A percentile compares a stretch with the other conserved stretches of the same genome.
Conservation (phyloP, 352 stramenopile genomes). For the Globisporangium middletonii region DNA sequence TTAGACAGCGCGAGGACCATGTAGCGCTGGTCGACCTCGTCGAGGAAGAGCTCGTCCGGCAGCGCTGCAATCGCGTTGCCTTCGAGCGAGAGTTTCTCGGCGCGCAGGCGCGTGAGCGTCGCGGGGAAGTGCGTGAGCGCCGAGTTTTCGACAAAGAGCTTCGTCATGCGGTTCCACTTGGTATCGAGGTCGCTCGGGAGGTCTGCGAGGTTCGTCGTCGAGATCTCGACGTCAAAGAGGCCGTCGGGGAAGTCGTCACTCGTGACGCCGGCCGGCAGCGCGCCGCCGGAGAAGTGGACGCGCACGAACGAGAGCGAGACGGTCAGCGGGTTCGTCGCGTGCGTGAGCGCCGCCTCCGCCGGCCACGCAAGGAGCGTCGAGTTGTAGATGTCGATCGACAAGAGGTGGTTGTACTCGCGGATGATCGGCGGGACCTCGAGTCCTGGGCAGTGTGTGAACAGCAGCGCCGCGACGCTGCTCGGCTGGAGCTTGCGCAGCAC, state of each 20-base stretch:
- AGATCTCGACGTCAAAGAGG: conserved; percentile 26
- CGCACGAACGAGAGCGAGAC: conserved; percentile 24
- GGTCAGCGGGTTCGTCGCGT: conserved; percentile 30
- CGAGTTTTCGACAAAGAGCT: conserved; percentile 22
- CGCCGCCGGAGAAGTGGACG: conserved; percentile 38
- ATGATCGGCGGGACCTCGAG: conserved; percentile 30
- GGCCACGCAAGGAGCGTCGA: conserved; percentile 36
- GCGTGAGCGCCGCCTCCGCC: conserved; percentile 27
- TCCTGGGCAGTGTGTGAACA: conserved; percentile 41
- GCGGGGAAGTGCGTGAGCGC: not conserved
- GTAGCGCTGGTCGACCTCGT: conserved; percentile 12
- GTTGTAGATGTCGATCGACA: conserved; percentile 54
- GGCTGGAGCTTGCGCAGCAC: conserved; percentile 21
- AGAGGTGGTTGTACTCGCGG: conserved; percentile 26
- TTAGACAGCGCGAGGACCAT: conserved; percentile 20
- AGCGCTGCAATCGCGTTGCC: conserved; percentile 22
- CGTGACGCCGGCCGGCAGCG: conserved; percentile 31
- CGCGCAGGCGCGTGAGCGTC: conserved; percentile 6
- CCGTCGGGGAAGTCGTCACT: conserved; percentile 5
- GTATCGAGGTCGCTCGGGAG: conserved; percentile 18
- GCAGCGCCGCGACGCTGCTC: conserved; percentile 22
- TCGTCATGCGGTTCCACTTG: conserved; percentile 16
- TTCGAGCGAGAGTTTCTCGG: conserved; percentile 30
- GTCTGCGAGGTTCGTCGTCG: conserved; percentile 20
- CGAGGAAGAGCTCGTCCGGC: conserved; percentile 13